Evolutionary conservation across 306 rosid genomes (phyloP), one percentile per base, ranked within the genome.

Genomic region (Cotoneaster glaucophyllus): DNA sequence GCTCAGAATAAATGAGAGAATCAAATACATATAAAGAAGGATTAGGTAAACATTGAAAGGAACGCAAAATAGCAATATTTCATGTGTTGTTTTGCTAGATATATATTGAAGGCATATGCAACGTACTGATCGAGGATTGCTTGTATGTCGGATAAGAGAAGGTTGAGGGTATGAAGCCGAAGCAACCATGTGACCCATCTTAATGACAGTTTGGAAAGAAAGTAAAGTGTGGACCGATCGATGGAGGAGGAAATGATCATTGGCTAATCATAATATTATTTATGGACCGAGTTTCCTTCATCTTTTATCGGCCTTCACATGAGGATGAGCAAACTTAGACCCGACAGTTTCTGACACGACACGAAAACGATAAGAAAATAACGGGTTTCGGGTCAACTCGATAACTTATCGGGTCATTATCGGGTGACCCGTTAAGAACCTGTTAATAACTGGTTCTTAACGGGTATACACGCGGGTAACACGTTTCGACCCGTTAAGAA

Each of bases 131-230:
- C 77, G 77, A 83, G 81, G 84, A 75, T 82, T 59, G 88, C 93
- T 85, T 88, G 87, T 77, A 80, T 82, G 79, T 74, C 57, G 85
- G 87, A 77, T 75, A 84, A 79, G 73, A 77, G 84, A 70, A 84
- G 54, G 37, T 39, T 19, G 25, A 64, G 37, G 74, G 75, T 74
- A 67, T 69, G 82, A 82, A 74, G 83, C 78, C 56, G 81, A 76
- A 69, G 85, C 34, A 84, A 84, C 85, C 93, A 90, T 85, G 97
- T 93, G 96, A 86, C 82, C 82, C 79, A 72, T 75, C 80, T 87
- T 85, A 76, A 86, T 74, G 88, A 76, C 86, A 72, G 85, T 83
- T 90, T 87, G 77, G 28, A 87, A 80, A 78, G 84, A 83, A 92
- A 92, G 91, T 81, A 87, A 88, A 77, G 88, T 80, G 81, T 78